Percentiles rank a stretch among this genome's conserved stretches.
Conservation (phyloP, 768 basidiomycete genomes). For the Dentipellis sp. region DNA sequence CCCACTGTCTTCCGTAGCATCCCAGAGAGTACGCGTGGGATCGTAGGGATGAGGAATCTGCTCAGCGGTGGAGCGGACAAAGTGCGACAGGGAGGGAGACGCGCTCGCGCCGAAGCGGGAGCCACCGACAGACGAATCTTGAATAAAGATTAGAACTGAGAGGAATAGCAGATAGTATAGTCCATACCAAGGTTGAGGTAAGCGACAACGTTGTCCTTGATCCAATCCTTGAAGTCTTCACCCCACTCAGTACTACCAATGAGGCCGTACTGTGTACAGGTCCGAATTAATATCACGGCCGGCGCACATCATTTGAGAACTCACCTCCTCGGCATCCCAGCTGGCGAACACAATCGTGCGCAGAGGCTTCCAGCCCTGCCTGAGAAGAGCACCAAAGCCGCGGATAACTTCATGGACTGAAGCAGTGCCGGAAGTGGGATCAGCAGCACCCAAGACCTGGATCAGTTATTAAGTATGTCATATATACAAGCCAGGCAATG, state of each 20-base stretch:
- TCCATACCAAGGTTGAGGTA: slow-evolving; percentile 70
- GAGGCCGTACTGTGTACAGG: slow-evolving; percentile 42
- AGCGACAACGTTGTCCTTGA: slow-evolving; percentile 69
- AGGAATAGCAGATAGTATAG: slow-evolving; percentile 1
- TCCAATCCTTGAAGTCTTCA: slow-evolving; percentile 83
- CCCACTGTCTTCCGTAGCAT: slow-evolving; percentile 56
- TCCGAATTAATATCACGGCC: neutral
- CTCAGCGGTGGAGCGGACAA: slow-evolving; percentile 59
- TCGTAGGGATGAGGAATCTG: slow-evolving; percentile 69
- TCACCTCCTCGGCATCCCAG: slow-evolving; percentile 73
- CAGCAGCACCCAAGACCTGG: slow-evolving; percentile 78
- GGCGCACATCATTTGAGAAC: too few species aligned
- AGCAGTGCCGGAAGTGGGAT: slow-evolving; percentile 75
- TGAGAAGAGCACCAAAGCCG: slow-evolving; percentile 59
- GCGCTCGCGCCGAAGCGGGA: slow-evolving; percentile 47
- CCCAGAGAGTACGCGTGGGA: slow-evolving; percentile 64
- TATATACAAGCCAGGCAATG: neutral
- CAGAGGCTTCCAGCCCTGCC: slow-evolving; percentile 77
- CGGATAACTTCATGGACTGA: slow-evolving; percentile 70
- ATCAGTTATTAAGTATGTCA: slow-evolving; percentile 17
- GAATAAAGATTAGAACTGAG: neutral
- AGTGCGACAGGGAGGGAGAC: slow-evolving; percentile 77
- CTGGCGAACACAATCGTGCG: slow-evolving; percentile 68
- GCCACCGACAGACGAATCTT: slow-evolving; percentile 56
- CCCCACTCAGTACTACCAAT: slow-evolving; percentile 89